Percentiles rank a stretch among this genome's conserved stretches.
Evolutionary conservation across 2,329 filamentous ascomycete species (phyloP).

Genomic region (Chaetomium globosum): DNA sequence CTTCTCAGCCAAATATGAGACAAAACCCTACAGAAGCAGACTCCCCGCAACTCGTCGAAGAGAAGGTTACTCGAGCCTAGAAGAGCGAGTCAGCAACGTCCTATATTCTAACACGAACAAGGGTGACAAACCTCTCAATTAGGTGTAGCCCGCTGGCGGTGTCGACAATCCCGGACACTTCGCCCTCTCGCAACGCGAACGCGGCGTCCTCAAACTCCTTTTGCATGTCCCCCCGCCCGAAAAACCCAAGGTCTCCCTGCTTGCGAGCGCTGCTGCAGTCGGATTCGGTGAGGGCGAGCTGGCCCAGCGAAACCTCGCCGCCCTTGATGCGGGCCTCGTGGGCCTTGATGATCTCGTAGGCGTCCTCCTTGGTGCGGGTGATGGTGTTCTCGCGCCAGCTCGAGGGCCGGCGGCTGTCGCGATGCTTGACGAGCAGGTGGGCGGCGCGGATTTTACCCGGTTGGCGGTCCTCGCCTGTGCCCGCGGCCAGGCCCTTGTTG

Average conservation of each 20-base stretch:
- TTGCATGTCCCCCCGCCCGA: slow-evolving; percentile 95
- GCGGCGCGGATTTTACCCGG: slow-evolving; percentile 87
- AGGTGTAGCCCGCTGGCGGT: slow-evolving; percentile 93
- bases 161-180: slow-evolving; percentile 85
- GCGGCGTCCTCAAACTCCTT: slow-evolving; percentile 97
- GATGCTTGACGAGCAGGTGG: slow-evolving; percentile 93
- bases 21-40: not conserved
- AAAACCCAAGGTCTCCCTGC: slow-evolving; percentile 91
- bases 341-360: slow-evolving; percentile 71
- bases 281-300: slow-evolving; percentile 84
- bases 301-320: slow-evolving; percentile 70
- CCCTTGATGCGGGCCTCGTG: slow-evolving; percentile 77
- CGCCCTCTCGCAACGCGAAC: slow-evolving; percentile 82
- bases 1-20: not conserved
- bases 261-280: slow-evolving; percentile 96
- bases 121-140: slow-evolving; percentile 75
- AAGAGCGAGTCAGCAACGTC: not conserved
- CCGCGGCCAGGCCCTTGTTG: slow-evolving; percentile 43
- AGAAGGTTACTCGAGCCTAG: slow-evolving; percentile 20
- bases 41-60: not conserved
- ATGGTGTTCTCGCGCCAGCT: slow-evolving; percentile 94
- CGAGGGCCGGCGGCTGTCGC: slow-evolving; percentile 80
- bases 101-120: not conserved
- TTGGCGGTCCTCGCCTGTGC: slow-evolving; percentile 44
- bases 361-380: slow-evolving; percentile 85